phyloP scores from a whole-genome alignment of 2,329 filamentous ascomycete genomes.

The Huntiella moniliformis region DNA sequence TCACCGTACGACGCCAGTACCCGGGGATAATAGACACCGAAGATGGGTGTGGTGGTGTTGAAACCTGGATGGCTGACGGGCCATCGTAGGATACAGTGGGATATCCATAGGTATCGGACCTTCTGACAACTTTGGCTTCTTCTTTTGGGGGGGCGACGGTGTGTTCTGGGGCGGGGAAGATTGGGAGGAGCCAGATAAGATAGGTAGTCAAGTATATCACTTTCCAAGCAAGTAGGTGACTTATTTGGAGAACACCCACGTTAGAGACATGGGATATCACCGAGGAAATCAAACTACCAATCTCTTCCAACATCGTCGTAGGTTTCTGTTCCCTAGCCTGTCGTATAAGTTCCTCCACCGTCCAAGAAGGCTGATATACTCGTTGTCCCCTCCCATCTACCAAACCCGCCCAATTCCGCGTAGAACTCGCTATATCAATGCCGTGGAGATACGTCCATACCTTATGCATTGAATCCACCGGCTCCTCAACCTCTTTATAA shows the following conservation, averaged over 20 bases:
- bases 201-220: too few species aligned
- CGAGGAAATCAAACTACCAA: background rate
- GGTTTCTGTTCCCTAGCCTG: constrained; percentile 7
- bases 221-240: background rate
- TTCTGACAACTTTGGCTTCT: too few species aligned
- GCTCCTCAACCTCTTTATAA: background rate
- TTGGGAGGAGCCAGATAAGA: too few species aligned
- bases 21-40: background rate
- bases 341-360: constrained; percentile 1
- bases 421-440: background rate
- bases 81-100: background rate
- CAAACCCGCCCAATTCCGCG: background rate
- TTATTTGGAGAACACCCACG: background rate
- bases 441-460: too few species aligned
- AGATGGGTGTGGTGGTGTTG: background rate
- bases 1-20: background rate
- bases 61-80: background rate
- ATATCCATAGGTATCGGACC: too few species aligned
- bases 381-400: background rate
- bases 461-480: background rate
- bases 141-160: too few species aligned
- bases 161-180: too few species aligned
- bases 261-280: background rate
- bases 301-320: background rate
- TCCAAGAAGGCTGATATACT: background rate